Evolutionary conservation across 192 early-diverging fungal species (phyloP), one percentile per base, ranked within the genome.

Genomic region (Radiomyces spectabilis): DNA sequence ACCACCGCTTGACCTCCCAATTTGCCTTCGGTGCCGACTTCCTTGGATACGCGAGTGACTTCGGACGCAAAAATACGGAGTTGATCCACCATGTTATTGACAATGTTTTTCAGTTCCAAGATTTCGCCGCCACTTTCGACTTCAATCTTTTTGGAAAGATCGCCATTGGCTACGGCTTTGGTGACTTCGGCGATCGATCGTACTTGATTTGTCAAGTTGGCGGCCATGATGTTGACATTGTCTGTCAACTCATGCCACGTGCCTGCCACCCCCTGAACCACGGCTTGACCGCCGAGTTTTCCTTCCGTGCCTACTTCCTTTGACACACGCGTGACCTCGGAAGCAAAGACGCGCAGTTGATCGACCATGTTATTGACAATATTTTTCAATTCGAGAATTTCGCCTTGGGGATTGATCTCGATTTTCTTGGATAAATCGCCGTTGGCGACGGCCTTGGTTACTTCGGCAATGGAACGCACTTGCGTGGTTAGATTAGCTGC

Each of bases 11-110:
- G 75, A 0, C 68, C 75, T 9, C 75, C 75, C 4, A 77, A 52
- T 56, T 57, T 63, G 3, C 75, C 75, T 39, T 74, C 72, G 0
- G 75, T 74, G 1, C 75, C 75, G 6, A 77, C 75, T 55, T 77
- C 75, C n/a, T 68, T 54, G 25, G 75, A 67, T 8, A 76, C 75
- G 56, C 75, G 68, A 4, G 65, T 77, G 21, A 77, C 75, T 42
- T 77, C 75, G 6, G 58, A 51, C 0, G 75, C 75, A 48, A 77
- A 74, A 5, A 61, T 53, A 46, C 33, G 35, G n/a, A 52, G 35
- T 34, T 81, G 77, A 37, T 81, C 76, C 21, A 87, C 84, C 74
- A 88, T 83, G 16, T 46, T 69, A 65, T 88, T 88, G 48, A 88
- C 79, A 0, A 81, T 85, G n/a, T 74, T 61, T 61, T 84, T 82